Base-by-base conservation (phyloP, 2,329 filamentous ascomycete species). In the Acrocalymma vagum region DNA sequence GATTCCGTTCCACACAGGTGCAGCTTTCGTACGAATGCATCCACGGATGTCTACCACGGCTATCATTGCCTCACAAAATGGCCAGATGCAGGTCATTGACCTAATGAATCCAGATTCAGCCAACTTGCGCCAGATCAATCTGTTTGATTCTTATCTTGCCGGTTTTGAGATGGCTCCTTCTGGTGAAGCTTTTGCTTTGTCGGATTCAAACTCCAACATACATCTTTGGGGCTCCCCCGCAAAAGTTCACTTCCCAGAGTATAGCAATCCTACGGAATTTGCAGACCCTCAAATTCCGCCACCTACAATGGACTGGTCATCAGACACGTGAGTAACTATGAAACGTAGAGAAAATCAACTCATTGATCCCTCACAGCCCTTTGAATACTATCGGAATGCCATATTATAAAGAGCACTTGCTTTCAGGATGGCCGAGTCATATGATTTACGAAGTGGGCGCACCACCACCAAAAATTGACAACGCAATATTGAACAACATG, bases 21-120 rank as follows among this genome's bases (percentile, higher is more conserved):
- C 93, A 24, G 93, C 94, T 23, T 95, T 91, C 73, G 92, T 96
- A 27, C 86, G 94, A 43, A 94, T 99, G 88, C 94, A 99, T 67
- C 94, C 95, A 1, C 87, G 91, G 58, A 88, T 99, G 82, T 87
- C 91, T 14, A 96, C 94, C 0, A 97, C 95, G 0, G 93, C 90
- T 59, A 92, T 99, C 46, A 90, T 99, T 33, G 86, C 92, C 18
- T 96, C 93, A 3, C 90, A 95, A 61, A 88, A 84, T 28, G 94
- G 95, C 1, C 91, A 96, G 69, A 88, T 99, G 68, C 93, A 99
- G 65, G 87, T 97, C 10, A 90, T 97, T 34, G 94, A 99, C 68
- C 81, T 99, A 5, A 90, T 95, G 83, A 96, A 96, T 49, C 89
- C 90, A 0, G 92, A 95, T 62, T 86, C 89, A 14, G 90, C 90